Conservation (phyloP, 2,329 filamentous ascomycete species). For the Aquanectria penicillioides region DNA sequence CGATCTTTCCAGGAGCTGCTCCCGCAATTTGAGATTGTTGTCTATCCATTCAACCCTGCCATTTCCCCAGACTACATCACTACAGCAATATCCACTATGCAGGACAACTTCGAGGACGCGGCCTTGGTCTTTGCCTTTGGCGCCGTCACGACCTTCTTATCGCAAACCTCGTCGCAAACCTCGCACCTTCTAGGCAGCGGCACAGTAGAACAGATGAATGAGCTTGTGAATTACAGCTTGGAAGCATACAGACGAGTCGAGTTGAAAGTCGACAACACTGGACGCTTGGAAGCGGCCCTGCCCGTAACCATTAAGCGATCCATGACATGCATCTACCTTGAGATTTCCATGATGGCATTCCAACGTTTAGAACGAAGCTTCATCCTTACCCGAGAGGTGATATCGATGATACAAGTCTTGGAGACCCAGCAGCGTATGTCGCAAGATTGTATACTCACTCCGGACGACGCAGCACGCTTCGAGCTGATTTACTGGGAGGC, state of each 20-base stretch:
- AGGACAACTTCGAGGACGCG: slow-evolving; percentile 45
- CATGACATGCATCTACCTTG: slow-evolving; percentile 62
- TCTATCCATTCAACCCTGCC: slow-evolving; percentile 51
- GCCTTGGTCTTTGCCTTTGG: slow-evolving; percentile 50
- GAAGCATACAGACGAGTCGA: slow-evolving; percentile 43
- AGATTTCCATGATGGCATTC: slow-evolving; percentile 61
- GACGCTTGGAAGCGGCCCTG: slow-evolving; percentile 51
- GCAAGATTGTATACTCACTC: slow-evolving; percentile 19
- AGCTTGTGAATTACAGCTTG: slow-evolving; percentile 41
- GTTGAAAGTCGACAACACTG: slow-evolving; percentile 41
- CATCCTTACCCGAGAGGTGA: slow-evolving; percentile 60
- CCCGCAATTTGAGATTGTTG: slow-evolving; percentile 47
- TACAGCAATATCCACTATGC: slow-evolving; percentile 45
- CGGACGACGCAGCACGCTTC: slow-evolving; percentile 27
- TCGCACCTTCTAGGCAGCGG: slow-evolving; percentile 45
- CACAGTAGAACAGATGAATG: slow-evolving; percentile 43
- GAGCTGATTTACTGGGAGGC: slow-evolving; percentile 65
- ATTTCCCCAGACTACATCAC: slow-evolving; percentile 45
- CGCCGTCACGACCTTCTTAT: slow-evolving; percentile 50
- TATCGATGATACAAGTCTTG: slow-evolving; percentile 45
- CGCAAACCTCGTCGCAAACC: slow-evolving; percentile 43
- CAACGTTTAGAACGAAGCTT: slow-evolving; percentile 60
- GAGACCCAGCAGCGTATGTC: slow-evolving; percentile 28
- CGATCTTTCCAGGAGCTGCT: slow-evolving; percentile 48
- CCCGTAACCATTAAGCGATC: slow-evolving; percentile 55